Percentiles rank a stretch among this genome's conserved stretches.
These are phyloP conservation scores for Pachyrhizus erosus DNA, from an alignment of 306 rosid genomes.

Conservation along the genomic window DNA sequence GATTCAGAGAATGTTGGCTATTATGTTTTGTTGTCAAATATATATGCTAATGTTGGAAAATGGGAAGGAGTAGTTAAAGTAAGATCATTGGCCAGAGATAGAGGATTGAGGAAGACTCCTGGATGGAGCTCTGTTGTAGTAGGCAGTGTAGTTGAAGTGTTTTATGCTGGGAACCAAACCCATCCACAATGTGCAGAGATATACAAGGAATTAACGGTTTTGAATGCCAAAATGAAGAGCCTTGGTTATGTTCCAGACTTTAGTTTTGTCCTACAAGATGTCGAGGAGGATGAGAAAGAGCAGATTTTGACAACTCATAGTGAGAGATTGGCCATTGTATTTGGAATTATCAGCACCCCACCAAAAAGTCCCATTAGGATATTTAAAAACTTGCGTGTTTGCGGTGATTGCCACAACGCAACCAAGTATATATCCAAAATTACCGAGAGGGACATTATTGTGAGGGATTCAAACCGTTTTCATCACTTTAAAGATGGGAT, in stretches of 20 bases:
- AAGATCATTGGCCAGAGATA: conserved; percentile 49
- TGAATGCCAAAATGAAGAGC: conserved; percentile 53
- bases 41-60: conserved; percentile 57
- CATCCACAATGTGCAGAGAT: conserved; percentile 51
- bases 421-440: conserved; percentile 48
- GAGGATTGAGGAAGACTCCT: conserved; percentile 51
- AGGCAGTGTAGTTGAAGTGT: conserved; percentile 54
- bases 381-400: conserved; percentile 52
- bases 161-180: conserved; percentile 58
- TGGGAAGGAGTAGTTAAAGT: conserved; percentile 54
- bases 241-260: conserved; percentile 61
- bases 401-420: conserved; percentile 55
- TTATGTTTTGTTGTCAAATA: conserved; percentile 59
- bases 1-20: conserved; percentile 59
- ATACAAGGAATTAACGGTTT: conserved; percentile 50
- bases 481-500: conserved; percentile 52
- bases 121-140: conserved; percentile 58
- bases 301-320: conserved; percentile 57
- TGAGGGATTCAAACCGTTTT: conserved; percentile 54
- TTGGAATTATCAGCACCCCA: conserved; percentile 58
- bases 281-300: conserved; percentile 60
- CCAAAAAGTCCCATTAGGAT: conserved; percentile 50
- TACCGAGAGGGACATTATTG: conserved; percentile 50
- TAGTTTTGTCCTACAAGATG: conserved; percentile 60
- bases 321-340: conserved; percentile 60